These are phyloP conservation scores for Phytophthora pisi DNA, from an alignment of 352 stramenopile genomes.

Conservation along the genomic window DNA sequence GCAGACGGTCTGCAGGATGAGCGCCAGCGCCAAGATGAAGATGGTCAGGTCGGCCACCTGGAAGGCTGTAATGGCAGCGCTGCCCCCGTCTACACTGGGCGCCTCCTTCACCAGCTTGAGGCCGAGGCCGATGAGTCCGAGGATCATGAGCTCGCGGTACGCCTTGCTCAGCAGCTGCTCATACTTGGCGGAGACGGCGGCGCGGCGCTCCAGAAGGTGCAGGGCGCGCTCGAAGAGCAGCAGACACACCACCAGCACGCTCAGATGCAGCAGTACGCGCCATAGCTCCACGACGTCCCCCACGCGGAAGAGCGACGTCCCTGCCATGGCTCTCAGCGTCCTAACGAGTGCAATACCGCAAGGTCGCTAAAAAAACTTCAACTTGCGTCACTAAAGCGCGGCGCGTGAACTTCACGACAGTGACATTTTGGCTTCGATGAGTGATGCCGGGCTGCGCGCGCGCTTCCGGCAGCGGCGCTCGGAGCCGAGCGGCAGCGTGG, in stretches of 20 bases:
- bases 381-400: too few species aligned
- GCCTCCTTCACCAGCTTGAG: constrained; percentile 55
- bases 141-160: constrained; percentile 63
- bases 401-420: too few species aligned
- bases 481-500: constrained; percentile 18
- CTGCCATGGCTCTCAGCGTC: constrained; percentile 5
- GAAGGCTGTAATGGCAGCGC: constrained; percentile 44
- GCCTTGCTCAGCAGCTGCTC: constrained; percentile 65
- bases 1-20: constrained; percentile 51
- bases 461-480: constrained; percentile 24
- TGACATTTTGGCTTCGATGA: too few species aligned
- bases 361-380: too few species aligned
- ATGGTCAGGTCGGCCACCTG: constrained; percentile 58
- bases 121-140: constrained; percentile 50
- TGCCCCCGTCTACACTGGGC: constrained; percentile 24
- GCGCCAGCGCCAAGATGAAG: constrained; percentile 57
- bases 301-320: constrained; percentile 49
- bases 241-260: constrained; percentile 46
- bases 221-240: constrained; percentile 48
- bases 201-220: constrained; percentile 44
- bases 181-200: constrained; percentile 56
- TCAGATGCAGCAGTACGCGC: constrained; percentile 53
- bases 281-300: constrained; percentile 58
- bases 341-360: too few species aligned
- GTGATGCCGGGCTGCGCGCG: constrained; percentile 21